Evolutionary conservation across 1,284 basidiomycete species (phyloP), one percentile per base, ranked within the genome.

Genomic region (Sparassis latifolia): DNA sequence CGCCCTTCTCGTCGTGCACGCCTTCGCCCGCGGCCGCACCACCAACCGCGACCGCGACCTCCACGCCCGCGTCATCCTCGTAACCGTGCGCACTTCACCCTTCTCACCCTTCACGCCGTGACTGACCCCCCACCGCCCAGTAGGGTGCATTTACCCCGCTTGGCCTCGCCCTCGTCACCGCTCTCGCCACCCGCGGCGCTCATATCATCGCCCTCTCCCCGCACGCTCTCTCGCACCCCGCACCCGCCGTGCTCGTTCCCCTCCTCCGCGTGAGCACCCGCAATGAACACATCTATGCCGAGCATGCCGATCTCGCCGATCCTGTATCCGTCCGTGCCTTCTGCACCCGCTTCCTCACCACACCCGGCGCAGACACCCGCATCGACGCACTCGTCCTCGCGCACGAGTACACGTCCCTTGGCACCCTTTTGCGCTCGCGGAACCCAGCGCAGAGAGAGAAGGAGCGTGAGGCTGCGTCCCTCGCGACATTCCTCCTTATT

Each of bases 401-500:
- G 3, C 88, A 90, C 60, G 88, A 89, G 59, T 87, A 89, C 59
- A 69, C 71, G 20, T 79, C 79, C 44, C 73, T 86, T 40, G 86
- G 85, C 0, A 68, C 77, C 0, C 52, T 79, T 2, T 58, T 77
- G 48, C 54, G 56, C 43, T 62, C 54, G 48, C 12, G 38, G 35
- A 38, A 38, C 49, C 52, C 9, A 49, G 53, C 2, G 33, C 51
- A 10, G 50, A 52, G 10, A 37, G 63, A 63, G 5, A 71, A 72
- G 46, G 55, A 62, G 52, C 69, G 82, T 44, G 75, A 77, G 48
- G 63, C 66, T 0, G 67, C 67, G 1, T 78, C 84, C 0, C 64
- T 87, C 41, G 80, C 83, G n/a, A 84, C 85, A 10, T 94, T 92
- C 68, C 72, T 92, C 45, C 74, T 92, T 12, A 74, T 80, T 5